phyloP scores from a whole-genome alignment of 1,284 basidiomycete species.

The Sanghuangporus baumii region DNA sequence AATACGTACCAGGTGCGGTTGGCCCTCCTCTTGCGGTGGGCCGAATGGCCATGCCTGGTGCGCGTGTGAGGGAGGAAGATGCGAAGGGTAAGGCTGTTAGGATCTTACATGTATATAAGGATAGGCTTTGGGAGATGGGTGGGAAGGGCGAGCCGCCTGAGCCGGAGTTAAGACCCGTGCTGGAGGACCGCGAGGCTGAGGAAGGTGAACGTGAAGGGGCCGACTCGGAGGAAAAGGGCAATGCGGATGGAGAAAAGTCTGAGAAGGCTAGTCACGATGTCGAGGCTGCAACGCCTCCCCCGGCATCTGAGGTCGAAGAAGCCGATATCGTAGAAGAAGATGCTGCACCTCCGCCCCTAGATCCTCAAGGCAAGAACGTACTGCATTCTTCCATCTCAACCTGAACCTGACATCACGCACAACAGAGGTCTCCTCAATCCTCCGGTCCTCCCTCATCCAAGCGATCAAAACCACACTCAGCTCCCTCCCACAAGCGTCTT shows the following conservation, averaged over 20 bases:
- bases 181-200: constrained; percentile 19
- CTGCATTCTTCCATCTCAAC: constrained; percentile 14
- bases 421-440: constrained; percentile 58
- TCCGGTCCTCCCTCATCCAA: constrained; percentile 70
- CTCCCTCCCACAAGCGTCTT: constrained; percentile 43
- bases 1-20: constrained; percentile 35
- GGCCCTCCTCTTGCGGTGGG: constrained; percentile 65
- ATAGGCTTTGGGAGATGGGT: constrained; percentile 66
- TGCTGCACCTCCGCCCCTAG: constrained; percentile 13
- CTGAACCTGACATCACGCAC: constrained; percentile 27
- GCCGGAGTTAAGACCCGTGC: constrained; percentile 19
- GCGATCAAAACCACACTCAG: constrained; percentile 47
- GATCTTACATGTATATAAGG: constrained; percentile 66
- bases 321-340: constrained; percentile 17
- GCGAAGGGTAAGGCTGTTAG: constrained; percentile 72
- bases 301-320: constrained; percentile 3
- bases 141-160: constrained; percentile 50
- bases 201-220: constrained; percentile 22
- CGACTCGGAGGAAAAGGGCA: constrained; percentile 3
- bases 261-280: neutral
- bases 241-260: neutral
- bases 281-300: constrained; percentile 2
- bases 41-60: constrained; percentile 52
- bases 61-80: constrained; percentile 36
- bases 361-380: constrained; percentile 24